These are phyloP conservation scores for Hemileccinum impolitum DNA, from an alignment of 768 basidiomycete species.

Conservation along the genomic window DNA sequence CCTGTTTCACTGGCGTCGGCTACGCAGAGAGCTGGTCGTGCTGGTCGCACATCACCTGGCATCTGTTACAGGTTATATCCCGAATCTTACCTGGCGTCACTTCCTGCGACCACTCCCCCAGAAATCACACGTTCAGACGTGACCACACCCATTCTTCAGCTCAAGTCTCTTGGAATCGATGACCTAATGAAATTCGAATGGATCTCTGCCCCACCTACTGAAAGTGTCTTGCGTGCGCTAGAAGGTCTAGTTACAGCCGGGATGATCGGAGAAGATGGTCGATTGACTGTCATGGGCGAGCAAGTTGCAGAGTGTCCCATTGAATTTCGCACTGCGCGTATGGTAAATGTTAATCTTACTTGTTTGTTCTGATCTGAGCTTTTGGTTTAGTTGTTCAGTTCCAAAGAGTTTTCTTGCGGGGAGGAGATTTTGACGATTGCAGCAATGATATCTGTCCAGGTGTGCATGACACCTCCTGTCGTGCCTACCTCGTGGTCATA, in stretches of 20 bases:
- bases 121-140: constrained; percentile 92
- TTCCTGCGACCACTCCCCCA: constrained; percentile 73
- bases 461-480: constrained; percentile 25
- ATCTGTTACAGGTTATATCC: constrained; percentile 92
- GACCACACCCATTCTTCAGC: constrained; percentile 86
- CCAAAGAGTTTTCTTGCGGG: constrained; percentile 83
- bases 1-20: constrained; percentile 88
- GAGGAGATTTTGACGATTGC: constrained; percentile 96
- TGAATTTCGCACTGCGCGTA: constrained; percentile 90
- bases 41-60: constrained; percentile 90
- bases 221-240: constrained; percentile 79
- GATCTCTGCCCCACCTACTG: constrained; percentile 84
- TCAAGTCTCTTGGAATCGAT: constrained; percentile 93
- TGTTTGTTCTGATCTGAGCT: constrained; percentile 1
- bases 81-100: constrained; percentile 49
- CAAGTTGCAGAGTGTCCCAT: constrained; percentile 93
- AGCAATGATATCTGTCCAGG: constrained; percentile 93
- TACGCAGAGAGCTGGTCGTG: constrained; percentile 89
- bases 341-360: constrained; percentile 50
- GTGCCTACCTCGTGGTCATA: not conserved
- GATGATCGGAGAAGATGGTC: constrained; percentile 80
- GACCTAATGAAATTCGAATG: constrained; percentile 97
- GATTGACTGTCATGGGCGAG: constrained; percentile 72
- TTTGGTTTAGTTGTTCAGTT: constrained; percentile 68
- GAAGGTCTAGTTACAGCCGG: constrained; percentile 79